Conservation (phyloP, 805 yeast species). For the Wickerhamiella bombiphila region DNA sequence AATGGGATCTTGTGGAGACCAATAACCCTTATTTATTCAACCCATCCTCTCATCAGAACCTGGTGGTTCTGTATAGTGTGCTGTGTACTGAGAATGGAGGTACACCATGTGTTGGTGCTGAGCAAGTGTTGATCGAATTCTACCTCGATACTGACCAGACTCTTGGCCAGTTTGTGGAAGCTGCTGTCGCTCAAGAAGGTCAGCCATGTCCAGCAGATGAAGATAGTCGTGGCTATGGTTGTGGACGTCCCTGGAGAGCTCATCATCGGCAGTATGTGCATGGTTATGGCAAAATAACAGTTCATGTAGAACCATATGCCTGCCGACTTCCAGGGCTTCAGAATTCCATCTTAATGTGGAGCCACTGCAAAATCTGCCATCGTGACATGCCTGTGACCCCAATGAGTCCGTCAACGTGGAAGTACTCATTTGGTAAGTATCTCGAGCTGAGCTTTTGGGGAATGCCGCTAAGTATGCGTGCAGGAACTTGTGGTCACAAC, state of each 20-base stretch:
- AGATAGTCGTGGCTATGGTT: no score
- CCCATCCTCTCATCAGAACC: slow-evolving; percentile 61
- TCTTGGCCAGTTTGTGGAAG: slow-evolving; percentile 78
- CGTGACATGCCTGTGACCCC: slow-evolving; percentile 61
- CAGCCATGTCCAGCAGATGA: slow-evolving; percentile 60
- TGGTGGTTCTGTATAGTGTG: slow-evolving; percentile 65
- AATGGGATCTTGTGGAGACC: slow-evolving; percentile 52
- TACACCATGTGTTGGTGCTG: slow-evolving; percentile 90
- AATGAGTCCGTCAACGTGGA: slow-evolving; percentile 79
- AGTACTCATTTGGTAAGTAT: slow-evolving; percentile 84
- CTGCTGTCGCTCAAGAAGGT: slow-evolving; percentile 50
- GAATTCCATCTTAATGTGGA: slow-evolving; percentile 76
- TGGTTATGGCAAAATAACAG: slow-evolving; percentile 69
- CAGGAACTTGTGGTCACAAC: slow-evolving; percentile 65
- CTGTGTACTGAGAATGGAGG: slow-evolving; percentile 62
- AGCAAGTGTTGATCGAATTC: slow-evolving; percentile 64
- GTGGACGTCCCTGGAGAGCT: slow-evolving; percentile 53
- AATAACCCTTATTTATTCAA: slow-evolving; percentile 45
- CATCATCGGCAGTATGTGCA: slow-evolving; percentile 84
- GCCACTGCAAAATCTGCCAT: slow-evolving; percentile 70
- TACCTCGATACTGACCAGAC: slow-evolving; percentile 86
- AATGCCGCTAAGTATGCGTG: slow-evolving; percentile 36
- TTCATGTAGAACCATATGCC: slow-evolving; percentile 48
- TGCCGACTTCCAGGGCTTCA: slow-evolving; percentile 45
- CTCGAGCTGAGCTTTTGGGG: slow-evolving; percentile 77